Evolutionary conservation across 2,329 filamentous ascomycete species (phyloP), one percentile per base, ranked within the genome.

Genomic region (Periconia sp.): DNA sequence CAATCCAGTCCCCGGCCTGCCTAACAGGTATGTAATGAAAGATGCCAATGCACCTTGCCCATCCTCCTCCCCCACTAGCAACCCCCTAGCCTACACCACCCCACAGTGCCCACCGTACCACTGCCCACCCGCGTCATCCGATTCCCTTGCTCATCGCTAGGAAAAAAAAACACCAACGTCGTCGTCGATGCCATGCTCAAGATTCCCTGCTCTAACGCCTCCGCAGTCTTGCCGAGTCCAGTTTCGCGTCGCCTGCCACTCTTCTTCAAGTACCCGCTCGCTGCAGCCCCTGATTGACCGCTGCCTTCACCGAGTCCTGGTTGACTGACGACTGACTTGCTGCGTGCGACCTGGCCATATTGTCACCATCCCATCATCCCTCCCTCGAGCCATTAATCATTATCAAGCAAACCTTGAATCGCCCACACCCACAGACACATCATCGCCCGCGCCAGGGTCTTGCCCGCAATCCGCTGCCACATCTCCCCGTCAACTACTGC

Each of bases 101-200:
- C 23, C 23, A 27, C 55, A 54, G 54, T 54, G 10, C 53, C 51
- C 53, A 50, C 45, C 54, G 11, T 47, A 31, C 31, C 43, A n/a
- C n/a, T n/a, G n/a, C 53, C 52, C 53, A 54, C 47, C 50, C 62
- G 67, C 66, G 63, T 70, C 66, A 71, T 69, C 66, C 61, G 63
- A 52, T 45, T n/a, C 61, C 58, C 60, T 66, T 8, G 63, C 58
- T 49, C 58, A 49, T 58, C 52, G 35, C 46, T n/a, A 15, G 33
- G 13, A 37, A 37, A 37, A 37, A 20, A 30, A 48, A 30, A 18
- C 33, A 15, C 43, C 33, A 37, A 45, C 19, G 19, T 10, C 17
- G 19, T 30, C 41, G 35, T n/a, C n/a, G n/a, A n/a, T n/a, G n/a
- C n/a, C n/a, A n/a, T n/a, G n/a, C n/a, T n/a, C n/a, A n/a, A n/a